These are phyloP conservation scores for Ceratocystis ficicola DNA, from an alignment of 2,329 filamentous ascomycete genomes.

Conservation along the genomic window DNA sequence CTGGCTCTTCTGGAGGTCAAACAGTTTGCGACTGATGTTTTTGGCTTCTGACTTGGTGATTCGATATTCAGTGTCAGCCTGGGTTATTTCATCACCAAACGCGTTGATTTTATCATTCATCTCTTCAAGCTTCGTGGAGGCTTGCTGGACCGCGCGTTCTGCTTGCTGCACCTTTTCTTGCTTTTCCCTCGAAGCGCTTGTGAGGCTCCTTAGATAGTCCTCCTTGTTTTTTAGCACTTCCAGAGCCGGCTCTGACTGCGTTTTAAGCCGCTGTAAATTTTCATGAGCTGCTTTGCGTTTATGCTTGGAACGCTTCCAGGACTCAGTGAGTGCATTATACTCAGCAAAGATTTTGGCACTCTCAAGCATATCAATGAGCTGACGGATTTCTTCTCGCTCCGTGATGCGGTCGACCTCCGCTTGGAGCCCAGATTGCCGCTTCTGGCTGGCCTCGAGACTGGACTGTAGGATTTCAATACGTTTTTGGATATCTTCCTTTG, in stretches of 20 bases:
- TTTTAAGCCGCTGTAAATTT: slow-evolving; percentile 22
- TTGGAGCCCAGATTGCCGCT: slow-evolving; percentile 60
- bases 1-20: slow-evolving; percentile 38
- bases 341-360: slow-evolving; percentile 53
- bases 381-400: slow-evolving; percentile 48
- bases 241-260: slow-evolving; percentile 16
- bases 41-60: slow-evolving; percentile 20
- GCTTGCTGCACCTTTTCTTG: background rate
- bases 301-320: slow-evolving; percentile 34
- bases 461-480: slow-evolving; percentile 34
- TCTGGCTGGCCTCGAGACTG: slow-evolving; percentile 48
- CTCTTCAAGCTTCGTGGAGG: background rate
- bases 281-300: slow-evolving; percentile 31
- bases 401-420: slow-evolving; percentile 72
- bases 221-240: slow-evolving; percentile 21
- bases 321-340: slow-evolving; percentile 42
- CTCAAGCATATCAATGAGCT: slow-evolving; percentile 41
- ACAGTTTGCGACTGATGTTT: slow-evolving; percentile 27
- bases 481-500: slow-evolving; percentile 45
- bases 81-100: slow-evolving; percentile 21
- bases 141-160: slow-evolving; percentile 6
- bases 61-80: slow-evolving; percentile 28
- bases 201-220: slow-evolving; percentile 1
- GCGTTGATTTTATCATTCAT: slow-evolving; percentile 19
- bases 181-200: background rate